Percentiles rank a stretch among this genome's conserved stretches.
phyloP scores from a whole-genome alignment of 2,329 filamentous ascomycete genomes.

The Amauroascus verrucosus region DNA sequence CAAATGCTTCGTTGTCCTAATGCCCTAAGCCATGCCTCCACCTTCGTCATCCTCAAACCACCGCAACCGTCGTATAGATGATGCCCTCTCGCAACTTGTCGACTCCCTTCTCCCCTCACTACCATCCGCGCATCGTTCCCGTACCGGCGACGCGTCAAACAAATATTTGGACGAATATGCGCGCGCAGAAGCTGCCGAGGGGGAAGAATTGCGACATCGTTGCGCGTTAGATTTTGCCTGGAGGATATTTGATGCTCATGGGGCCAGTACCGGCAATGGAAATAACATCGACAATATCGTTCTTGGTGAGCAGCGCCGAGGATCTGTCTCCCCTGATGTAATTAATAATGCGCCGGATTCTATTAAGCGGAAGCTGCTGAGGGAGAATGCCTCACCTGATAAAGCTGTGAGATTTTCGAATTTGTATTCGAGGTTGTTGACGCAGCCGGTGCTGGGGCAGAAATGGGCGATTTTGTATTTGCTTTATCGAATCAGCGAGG shows the following conservation, averaged over 20 bases:
- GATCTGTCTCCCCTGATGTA: conserved; percentile 27
- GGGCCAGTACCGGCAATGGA: not conserved
- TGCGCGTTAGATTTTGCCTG: conserved; percentile 30
- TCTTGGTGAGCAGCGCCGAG: conserved; percentile 9
- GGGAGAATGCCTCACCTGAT: conserved; percentile 60
- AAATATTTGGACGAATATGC: conserved; percentile 26
- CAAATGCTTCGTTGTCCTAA: conserved; percentile 8
- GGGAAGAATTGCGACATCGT: conserved; percentile 31
- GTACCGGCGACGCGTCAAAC: conserved; percentile 27
- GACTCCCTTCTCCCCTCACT: conserved; percentile 34
- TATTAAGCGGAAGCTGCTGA: conserved; percentile 78
- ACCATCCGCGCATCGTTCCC: conserved; percentile 25
- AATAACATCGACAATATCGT: conserved; percentile 16
- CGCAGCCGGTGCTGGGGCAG: conserved; percentile 83
- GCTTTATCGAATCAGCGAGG: conserved; percentile 70
- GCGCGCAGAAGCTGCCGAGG: conserved; percentile 29
- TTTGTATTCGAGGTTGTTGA: conserved; percentile 76
- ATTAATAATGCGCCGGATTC: conserved; percentile 87
- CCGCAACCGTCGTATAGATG: conserved; percentile 35
- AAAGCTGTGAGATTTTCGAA: conserved; percentile 80
- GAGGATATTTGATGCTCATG: conserved; percentile 29
- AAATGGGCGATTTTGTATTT: conserved; percentile 97
- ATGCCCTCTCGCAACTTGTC: conserved; percentile 36
- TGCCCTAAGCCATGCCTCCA: conserved; percentile 18
- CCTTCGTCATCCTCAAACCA: conserved; percentile 22